phyloP scores from a whole-genome alignment of 768 basidiomycete species.

The Gloeophyllum trabeum region DNA sequence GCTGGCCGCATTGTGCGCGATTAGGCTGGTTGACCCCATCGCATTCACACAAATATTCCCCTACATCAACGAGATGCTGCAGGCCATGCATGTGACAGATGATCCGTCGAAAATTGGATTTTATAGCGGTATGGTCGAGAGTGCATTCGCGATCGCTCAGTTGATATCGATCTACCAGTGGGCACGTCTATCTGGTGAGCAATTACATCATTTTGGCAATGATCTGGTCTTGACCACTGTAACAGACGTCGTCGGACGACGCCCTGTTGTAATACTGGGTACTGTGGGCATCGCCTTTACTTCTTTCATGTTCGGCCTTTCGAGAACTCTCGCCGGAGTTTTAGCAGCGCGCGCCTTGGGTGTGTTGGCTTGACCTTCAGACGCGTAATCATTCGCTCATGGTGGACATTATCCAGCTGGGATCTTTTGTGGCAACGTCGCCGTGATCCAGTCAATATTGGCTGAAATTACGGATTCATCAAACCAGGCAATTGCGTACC shows the following conservation, averaged over 20 bases:
- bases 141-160: constrained; percentile 55
- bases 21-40: constrained; percentile 49
- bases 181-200: constrained; percentile 50
- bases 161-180: constrained; percentile 51
- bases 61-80: constrained; percentile 61
- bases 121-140: constrained; percentile 57
- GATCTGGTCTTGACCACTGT: neutral
- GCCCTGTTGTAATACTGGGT: neutral
- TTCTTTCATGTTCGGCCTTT: neutral
- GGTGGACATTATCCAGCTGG: constrained; percentile 36
- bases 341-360: neutral
- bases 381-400: neutral
- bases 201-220: neutral
- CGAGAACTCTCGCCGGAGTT: neutral
- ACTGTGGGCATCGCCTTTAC: neutral
- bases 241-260: constrained; percentile 13
- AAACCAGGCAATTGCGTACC: constrained; percentile 48
- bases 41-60: constrained; percentile 59
- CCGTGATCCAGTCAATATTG: neutral
- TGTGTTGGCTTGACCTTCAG: neutral
- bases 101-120: constrained; percentile 51
- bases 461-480: constrained; percentile 17
- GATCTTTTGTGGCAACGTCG: constrained; percentile 39
- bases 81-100: constrained; percentile 40
- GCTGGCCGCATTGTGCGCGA: constrained; percentile 40